Conservation (phyloP, 768 basidiomycete genomes). For the Leccinum variicolor region DNA sequence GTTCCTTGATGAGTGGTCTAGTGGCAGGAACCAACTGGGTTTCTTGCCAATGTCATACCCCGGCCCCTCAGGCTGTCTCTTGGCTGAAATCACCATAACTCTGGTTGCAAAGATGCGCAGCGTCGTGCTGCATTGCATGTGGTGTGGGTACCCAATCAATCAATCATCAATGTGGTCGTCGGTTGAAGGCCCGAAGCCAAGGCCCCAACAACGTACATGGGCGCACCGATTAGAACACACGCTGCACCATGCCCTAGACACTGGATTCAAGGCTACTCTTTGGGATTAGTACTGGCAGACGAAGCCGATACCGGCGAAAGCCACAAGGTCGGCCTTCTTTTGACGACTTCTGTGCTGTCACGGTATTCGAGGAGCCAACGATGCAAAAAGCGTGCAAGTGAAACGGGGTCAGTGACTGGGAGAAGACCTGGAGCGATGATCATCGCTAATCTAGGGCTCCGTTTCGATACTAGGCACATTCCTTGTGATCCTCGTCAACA, state of each 20-base stretch:
- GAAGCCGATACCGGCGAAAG: constrained; percentile 22
- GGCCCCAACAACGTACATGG: constrained; percentile 26
- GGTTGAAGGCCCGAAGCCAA: constrained; percentile 20
- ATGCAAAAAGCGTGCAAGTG: constrained; percentile 10
- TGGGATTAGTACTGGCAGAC: too few relatives aligned
- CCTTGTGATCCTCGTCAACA: constrained; percentile 1
- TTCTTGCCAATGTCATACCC: not conserved
- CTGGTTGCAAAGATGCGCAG: constrained; percentile 20
- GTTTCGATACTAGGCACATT: too few relatives aligned
- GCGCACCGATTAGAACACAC: constrained; percentile 24
- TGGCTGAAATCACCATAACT: not conserved
- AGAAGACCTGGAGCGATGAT: constrained; percentile 21
- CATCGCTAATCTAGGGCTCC: constrained; percentile 26
- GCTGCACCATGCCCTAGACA: constrained; percentile 14
- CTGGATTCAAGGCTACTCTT: too few relatives aligned
- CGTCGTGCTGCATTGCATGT: constrained; percentile 31
- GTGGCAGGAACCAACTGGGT: not conserved
- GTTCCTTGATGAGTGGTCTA: not conserved
- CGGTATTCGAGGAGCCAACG: constrained; percentile 23
- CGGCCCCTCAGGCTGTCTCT: not conserved
- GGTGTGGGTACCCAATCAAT: constrained; percentile 38
- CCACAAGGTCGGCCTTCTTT: constrained; percentile 19
- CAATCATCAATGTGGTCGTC: constrained; percentile 36
- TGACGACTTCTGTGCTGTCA: constrained; percentile 23
- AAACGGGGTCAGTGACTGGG: constrained; percentile 16